phyloP scores from a whole-genome alignment of 805 yeast genomes.

The Teunomyces barrocoloradensis region DNA sequence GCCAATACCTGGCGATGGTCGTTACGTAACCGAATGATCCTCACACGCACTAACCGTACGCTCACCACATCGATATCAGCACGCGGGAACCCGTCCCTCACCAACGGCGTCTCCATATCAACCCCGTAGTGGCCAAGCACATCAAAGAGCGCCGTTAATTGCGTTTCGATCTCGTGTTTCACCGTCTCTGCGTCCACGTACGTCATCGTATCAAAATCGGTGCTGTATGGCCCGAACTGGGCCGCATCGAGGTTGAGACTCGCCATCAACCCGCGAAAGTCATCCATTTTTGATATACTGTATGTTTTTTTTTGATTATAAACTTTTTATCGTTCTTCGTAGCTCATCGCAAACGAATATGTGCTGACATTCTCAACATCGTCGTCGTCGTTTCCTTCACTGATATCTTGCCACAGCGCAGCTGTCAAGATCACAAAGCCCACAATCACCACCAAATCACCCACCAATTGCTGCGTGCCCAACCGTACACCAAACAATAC shows the following conservation, averaged over 20 bases:
- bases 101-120: slow-evolving; percentile 63
- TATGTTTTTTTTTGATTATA: background rate
- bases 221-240: slow-evolving; percentile 19
- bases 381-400: slow-evolving; percentile 46
- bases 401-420: slow-evolving; percentile 65
- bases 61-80: slow-evolving; percentile 74
- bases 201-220: slow-evolving; percentile 13
- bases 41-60: slow-evolving; percentile 59
- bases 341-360: slow-evolving; percentile 41
- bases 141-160: slow-evolving; percentile 35
- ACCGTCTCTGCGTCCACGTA: slow-evolving; percentile 24
- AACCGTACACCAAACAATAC: slow-evolving; percentile 57
- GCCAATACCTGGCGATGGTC: slow-evolving; percentile 56
- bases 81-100: slow-evolving; percentile 87
- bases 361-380: slow-evolving; percentile 42
- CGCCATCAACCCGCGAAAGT: slow-evolving; percentile 27
- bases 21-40: slow-evolving; percentile 65
- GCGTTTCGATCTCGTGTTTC: slow-evolving; percentile 38
- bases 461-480: slow-evolving; percentile 55
- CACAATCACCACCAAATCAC: slow-evolving; percentile 64
- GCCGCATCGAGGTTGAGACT: slow-evolving; percentile 23
- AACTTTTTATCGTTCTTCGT: slow-evolving; percentile 5
- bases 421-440: slow-evolving; percentile 68
- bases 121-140: slow-evolving; percentile 45
- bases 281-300: slow-evolving; percentile 7